phyloP scores from a whole-genome alignment of 2,329 filamentous ascomycete genomes.

The Penicillium expansum region DNA sequence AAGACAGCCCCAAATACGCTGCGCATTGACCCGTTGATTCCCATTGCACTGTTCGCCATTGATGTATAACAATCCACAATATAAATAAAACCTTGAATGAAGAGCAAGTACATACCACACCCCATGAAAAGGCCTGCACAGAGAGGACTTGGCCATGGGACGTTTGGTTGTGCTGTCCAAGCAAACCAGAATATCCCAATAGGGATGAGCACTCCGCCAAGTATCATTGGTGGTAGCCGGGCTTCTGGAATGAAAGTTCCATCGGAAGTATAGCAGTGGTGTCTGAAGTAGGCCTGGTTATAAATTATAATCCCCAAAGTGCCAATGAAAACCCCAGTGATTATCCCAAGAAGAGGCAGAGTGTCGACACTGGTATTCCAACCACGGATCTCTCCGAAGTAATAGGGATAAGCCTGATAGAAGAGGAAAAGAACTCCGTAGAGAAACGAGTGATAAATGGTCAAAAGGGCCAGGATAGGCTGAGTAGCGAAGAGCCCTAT shows the following conservation, averaged over 20 bases:
- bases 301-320: not conserved
- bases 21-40: not conserved
- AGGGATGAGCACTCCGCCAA: not conserved
- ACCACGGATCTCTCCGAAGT: not conserved
- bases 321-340: not conserved
- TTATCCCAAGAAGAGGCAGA: not conserved
- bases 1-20: not conserved
- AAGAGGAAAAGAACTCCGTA: not conserved
- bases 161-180: not conserved
- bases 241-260: not conserved
- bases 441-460: not conserved
- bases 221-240: not conserved
- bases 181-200: not conserved
- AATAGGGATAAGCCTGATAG: not conserved
- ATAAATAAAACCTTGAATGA: not conserved
- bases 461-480: not conserved
- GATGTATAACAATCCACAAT: not conserved
- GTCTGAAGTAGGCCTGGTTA: not conserved
- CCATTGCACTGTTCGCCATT: not conserved
- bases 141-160: not conserved
- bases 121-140: not conserved
- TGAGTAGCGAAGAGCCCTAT: not conserved
- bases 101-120: not conserved
- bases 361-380: not conserved
- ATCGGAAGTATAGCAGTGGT: not conserved